phyloP scores from a whole-genome alignment of 768 basidiomycete species.

The Tricholoma terreum region DNA sequence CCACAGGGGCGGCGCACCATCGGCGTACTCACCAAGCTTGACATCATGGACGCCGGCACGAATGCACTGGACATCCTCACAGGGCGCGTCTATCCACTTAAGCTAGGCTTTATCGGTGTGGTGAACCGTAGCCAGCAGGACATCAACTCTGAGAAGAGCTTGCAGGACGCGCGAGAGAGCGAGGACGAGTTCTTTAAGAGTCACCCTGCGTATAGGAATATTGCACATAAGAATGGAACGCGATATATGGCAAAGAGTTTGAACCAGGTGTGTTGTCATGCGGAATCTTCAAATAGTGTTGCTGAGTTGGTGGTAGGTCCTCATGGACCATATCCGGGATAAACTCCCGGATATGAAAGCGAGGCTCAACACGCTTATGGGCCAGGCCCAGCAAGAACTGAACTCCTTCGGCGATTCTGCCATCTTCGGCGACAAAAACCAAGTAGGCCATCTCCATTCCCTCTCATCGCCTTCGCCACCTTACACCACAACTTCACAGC shows the following conservation, averaged over 20 bases:
- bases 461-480: slow-evolving; percentile 2
- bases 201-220: slow-evolving; percentile 91
- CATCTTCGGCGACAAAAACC: slow-evolving; percentile 87
- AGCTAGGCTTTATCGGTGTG: slow-evolving; percentile 96
- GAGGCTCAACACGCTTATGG: slow-evolving; percentile 94
- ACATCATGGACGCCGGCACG: slow-evolving; percentile 99
- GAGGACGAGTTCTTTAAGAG: slow-evolving; percentile 90
- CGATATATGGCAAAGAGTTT: slow-evolving; percentile 90
- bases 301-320: slow-evolving; percentile 46
- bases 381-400: slow-evolving; percentile 97
- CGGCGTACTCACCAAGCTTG: slow-evolving; percentile 94
- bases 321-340: slow-evolving; percentile 97
- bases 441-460: slow-evolving; percentile 37
- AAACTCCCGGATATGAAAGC: slow-evolving; percentile 99
- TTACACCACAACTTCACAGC: slow-evolving; percentile 36
- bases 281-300: too few species aligned
- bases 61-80: slow-evolving; percentile 96
- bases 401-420: slow-evolving; percentile 95
- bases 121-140: slow-evolving; percentile 98
- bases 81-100: slow-evolving; percentile 95
- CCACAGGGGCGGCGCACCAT: slow-evolving; percentile 96
- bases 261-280: slow-evolving; percentile 79
- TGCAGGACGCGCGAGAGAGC: slow-evolving; percentile 79
- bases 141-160: slow-evolving; percentile 82
- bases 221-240: slow-evolving; percentile 97